Evolutionary conservation across 148 eudicot genomes (phyloP).

Genomic region (Spergularia marina): DNA sequence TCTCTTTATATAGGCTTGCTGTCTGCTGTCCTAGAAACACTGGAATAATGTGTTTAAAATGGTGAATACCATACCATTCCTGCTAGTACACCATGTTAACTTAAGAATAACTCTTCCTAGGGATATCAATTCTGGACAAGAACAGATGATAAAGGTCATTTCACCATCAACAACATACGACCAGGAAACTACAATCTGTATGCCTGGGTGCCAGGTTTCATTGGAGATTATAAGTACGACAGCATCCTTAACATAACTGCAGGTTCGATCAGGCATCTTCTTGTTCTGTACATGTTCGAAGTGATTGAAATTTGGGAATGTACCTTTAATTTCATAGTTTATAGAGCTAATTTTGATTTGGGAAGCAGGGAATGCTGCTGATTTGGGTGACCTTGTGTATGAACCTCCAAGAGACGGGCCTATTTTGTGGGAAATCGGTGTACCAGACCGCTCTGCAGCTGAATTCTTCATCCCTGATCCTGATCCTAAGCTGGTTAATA

Average conservation of each 20-base stretch:
- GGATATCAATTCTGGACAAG: conserved; percentile 70
- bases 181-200: conserved; percentile 45
- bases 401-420: conserved; percentile 54
- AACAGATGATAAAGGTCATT: conserved; percentile 44
- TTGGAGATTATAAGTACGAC: conserved; percentile 51
- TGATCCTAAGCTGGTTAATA: conserved; percentile 41
- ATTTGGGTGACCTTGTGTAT: conserved; percentile 42
- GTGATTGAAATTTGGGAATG: neutral
- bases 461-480: conserved; percentile 56
- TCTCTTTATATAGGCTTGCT: too few relatives aligned
- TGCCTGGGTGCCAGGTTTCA: conserved; percentile 51
- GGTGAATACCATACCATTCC: neutral
- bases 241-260: conserved; percentile 25
- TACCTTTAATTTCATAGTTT: neutral
- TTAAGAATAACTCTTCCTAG: conserved; percentile 22
- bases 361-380: conserved; percentile 29
- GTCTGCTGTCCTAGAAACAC: too few relatives aligned
- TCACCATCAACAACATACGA: conserved; percentile 41
- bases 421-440: conserved; percentile 52
- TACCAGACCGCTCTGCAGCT: conserved; percentile 51
- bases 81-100: neutral
- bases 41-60: neutral
- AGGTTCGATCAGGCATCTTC: conserved; percentile 19
- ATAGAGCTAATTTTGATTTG: neutral
- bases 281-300: neutral